A percentile compares a stretch with the other conserved stretches of the same genome.
These are phyloP conservation scores for Prunus padus DNA, from an alignment of 306 rosid genomes.

Conservation along the genomic window DNA sequence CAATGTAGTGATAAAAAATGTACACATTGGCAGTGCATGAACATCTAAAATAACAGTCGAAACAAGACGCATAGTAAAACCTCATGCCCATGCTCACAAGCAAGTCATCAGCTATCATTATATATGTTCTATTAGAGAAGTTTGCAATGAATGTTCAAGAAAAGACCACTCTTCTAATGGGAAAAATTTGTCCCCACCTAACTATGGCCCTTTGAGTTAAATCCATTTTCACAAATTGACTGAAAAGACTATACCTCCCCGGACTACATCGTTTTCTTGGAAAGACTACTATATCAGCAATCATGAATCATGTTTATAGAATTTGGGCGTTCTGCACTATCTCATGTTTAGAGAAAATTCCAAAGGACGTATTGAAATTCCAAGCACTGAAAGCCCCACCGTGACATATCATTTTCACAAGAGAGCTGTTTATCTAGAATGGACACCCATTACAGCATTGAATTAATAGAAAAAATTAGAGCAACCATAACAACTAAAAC, in stretches of 20 bases:
- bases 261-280: not conserved
- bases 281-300: not conserved
- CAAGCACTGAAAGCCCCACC: not conserved
- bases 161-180: not conserved
- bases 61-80: not conserved
- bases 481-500: not conserved
- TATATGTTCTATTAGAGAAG: not conserved
- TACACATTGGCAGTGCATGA: not conserved
- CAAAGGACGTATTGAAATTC: not conserved
- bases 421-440: not conserved
- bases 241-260: not conserved
- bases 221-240: not conserved
- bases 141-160: not conserved
- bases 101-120: not conserved
- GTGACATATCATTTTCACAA: not conserved
- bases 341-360: not conserved
- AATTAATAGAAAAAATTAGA: not conserved
- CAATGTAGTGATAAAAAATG: not conserved
- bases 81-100: not conserved
- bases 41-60: not conserved
- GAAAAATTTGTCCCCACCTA: not conserved
- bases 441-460: not conserved
- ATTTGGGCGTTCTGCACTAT: not conserved
- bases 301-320: not conserved
- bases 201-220: not conserved